Percentiles rank a stretch among this genome's conserved stretches.
Conservation (phyloP, 495 filamentous ascomycete genomes). For the Staphylotrichum tortipilum region DNA sequence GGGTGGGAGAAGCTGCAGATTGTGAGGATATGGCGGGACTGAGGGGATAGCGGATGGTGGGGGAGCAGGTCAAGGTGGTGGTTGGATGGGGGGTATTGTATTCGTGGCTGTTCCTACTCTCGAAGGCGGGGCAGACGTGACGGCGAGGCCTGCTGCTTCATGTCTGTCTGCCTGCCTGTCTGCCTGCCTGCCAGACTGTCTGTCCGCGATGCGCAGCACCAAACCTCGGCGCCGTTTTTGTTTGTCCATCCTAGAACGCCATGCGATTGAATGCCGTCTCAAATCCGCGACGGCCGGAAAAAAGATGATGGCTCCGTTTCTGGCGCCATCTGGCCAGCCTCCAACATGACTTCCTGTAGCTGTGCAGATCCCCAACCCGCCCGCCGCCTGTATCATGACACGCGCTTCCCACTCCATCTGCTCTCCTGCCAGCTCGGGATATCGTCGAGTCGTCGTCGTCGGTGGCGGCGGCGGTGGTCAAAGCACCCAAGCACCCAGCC, state of each 20-base stretch:
- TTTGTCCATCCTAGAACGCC: slow-evolving; percentile 9
- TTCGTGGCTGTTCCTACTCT: background rate
- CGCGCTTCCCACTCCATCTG: background rate
- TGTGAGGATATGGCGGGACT: slow-evolving; percentile 62
- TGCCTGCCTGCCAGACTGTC: background rate
- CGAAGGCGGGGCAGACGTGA: no score
- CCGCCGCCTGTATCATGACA: background rate
- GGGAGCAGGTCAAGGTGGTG: background rate
- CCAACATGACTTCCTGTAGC: no score
- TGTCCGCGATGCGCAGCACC: slow-evolving; percentile 1
- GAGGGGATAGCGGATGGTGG: background rate
- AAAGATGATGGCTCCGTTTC: background rate
- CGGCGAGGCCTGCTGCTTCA: no score
- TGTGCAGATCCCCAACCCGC: background rate
- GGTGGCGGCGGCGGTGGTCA: no score
- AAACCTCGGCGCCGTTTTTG: background rate
- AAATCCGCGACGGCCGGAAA: background rate
- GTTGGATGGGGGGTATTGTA: background rate
- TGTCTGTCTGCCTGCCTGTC: no score
- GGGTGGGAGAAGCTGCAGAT: slow-evolving; percentile 89
- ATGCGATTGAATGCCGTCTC: background rate
- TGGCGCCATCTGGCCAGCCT: background rate
- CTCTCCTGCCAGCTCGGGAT: background rate
- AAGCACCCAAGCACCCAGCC: no score
- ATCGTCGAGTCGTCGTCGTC: no score